A percentile compares a stretch with the other conserved stretches of the same genome.
phyloP scores from a whole-genome alignment of 2,329 filamentous ascomycete genomes.

The Hansfordia pulvinata region DNA sequence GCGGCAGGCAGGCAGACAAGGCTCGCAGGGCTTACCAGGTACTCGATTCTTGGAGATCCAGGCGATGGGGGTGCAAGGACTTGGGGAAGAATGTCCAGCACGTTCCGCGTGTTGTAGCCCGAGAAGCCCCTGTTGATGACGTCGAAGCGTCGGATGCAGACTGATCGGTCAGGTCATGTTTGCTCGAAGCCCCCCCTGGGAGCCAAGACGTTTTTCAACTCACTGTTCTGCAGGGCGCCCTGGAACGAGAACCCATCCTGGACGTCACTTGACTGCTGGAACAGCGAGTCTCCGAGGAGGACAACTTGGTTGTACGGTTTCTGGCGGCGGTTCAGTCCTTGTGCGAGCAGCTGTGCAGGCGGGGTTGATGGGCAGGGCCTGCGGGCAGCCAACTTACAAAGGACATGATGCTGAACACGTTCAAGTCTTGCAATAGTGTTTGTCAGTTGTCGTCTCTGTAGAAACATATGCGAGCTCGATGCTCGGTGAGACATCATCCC shows the following conservation, averaged over 20 bases:
- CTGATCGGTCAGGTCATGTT: no score
- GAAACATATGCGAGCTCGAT: no score
- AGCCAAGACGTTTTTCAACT: slow-evolving; percentile 14
- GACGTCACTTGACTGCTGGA: slow-evolving; percentile 51
- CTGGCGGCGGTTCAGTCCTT: no score
- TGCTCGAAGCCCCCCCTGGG: not conserved
- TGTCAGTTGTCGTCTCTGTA: no score
- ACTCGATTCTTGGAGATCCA: slow-evolving; percentile 45
- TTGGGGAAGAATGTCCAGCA: slow-evolving; percentile 51
- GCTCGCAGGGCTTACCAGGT: slow-evolving; percentile 41
- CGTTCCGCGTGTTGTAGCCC: slow-evolving; percentile 74
- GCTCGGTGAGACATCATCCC: no score
- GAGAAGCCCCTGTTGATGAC: slow-evolving; percentile 79
- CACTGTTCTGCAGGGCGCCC: slow-evolving; percentile 56
- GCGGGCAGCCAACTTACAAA: no score
- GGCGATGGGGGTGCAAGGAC: slow-evolving; percentile 56
- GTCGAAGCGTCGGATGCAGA: slow-evolving; percentile 65
- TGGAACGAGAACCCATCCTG: slow-evolving; percentile 61
- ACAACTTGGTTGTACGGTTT: slow-evolving; percentile 58
- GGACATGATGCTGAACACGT: no score
- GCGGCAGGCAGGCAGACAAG: not conserved
- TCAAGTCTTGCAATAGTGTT: no score
- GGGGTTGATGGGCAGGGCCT: no score
- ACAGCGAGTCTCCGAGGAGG: slow-evolving; percentile 83
- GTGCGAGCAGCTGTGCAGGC: no score